phyloP scores from a whole-genome alignment of 495 filamentous ascomycete species.

The Mycothermus thermophilus region DNA sequence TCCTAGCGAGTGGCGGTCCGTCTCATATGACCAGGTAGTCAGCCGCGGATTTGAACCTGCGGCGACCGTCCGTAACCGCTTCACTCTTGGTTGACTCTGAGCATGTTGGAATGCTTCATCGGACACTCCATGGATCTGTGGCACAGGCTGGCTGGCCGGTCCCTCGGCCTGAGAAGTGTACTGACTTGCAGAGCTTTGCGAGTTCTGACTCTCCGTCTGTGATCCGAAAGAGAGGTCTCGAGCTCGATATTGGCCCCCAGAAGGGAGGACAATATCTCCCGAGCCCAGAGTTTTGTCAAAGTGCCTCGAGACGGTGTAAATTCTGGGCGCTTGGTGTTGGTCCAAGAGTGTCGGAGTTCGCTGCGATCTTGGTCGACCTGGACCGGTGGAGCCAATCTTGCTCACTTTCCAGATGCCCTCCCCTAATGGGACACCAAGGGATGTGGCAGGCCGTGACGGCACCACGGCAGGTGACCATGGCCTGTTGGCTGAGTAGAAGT shows the following conservation, averaged over 20 bases:
- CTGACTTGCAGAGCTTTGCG: not conserved
- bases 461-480: conserved; percentile 6
- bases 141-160: not conserved
- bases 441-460: conserved; percentile 8
- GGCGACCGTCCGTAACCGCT: not conserved
- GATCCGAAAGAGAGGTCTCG: not conserved
- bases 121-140: not conserved
- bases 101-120: not conserved
- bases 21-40: not conserved
- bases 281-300: conserved; percentile 9
- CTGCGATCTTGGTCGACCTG: conserved; percentile 3
- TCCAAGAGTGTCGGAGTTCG: conserved; percentile 3
- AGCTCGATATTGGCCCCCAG: not conserved
- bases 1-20: not conserved
- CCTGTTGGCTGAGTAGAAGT: not conserved
- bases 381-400: conserved; percentile 7
- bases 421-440: conserved; percentile 10
- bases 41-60: not conserved
- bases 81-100: not conserved
- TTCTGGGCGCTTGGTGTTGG: not conserved
- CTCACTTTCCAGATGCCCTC: conserved; percentile 20
- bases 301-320: conserved; percentile 8
- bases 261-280: conserved; percentile 1
- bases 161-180: not conserved
- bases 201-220: too few relatives aligned